Conservation (phyloP, 2,329 filamentous ascomycete species). For the Neonectria magnoliae region DNA sequence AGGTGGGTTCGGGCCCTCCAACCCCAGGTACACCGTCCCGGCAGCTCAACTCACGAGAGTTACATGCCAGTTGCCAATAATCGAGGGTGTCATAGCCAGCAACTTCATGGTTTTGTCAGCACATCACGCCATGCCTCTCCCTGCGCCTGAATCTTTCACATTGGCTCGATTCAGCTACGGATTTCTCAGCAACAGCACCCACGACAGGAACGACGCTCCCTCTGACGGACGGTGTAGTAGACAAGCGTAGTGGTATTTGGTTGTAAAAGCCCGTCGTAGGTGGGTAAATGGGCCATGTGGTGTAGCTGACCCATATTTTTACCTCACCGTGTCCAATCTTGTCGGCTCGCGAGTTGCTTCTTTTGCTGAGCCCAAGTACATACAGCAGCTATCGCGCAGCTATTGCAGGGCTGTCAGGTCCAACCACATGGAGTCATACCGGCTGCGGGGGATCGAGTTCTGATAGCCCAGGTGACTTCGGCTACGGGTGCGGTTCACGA, state of each 20-base stretch:
- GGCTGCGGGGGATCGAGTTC: constrained; percentile 3
- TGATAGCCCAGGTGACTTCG: constrained; percentile 7
- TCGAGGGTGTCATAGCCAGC: not conserved
- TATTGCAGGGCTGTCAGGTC: constrained; percentile 7
- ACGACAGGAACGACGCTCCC: not conserved
- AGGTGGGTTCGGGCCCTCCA: constrained; percentile 1
- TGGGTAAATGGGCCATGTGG: constrained; percentile 1
- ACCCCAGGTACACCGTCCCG: not conserved
- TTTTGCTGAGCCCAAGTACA: not conserved
- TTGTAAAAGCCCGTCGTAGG: constrained; percentile 1
- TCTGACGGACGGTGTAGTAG: not conserved
- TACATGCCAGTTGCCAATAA: not conserved
- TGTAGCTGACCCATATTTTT: constrained; percentile 22
- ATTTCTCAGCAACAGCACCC: constrained; percentile 7
- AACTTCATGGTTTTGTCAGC: constrained; percentile 5
- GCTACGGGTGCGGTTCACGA: not conserved
- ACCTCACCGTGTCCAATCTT: constrained; percentile 16
- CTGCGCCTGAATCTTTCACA: not conserved
- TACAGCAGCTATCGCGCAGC: constrained; percentile 2
- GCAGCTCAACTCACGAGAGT: not conserved
- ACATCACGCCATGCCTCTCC: constrained; percentile 3
- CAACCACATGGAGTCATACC: constrained; percentile 17
- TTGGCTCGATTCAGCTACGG: not conserved
- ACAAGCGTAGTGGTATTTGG: not conserved
- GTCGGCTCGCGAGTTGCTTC: constrained; percentile 9